Evolutionary conservation across 371 early-diverging fungal genomes (phyloP), one percentile per base, ranked within the genome.

Genomic region (Saksenaea oblongispora): DNA sequence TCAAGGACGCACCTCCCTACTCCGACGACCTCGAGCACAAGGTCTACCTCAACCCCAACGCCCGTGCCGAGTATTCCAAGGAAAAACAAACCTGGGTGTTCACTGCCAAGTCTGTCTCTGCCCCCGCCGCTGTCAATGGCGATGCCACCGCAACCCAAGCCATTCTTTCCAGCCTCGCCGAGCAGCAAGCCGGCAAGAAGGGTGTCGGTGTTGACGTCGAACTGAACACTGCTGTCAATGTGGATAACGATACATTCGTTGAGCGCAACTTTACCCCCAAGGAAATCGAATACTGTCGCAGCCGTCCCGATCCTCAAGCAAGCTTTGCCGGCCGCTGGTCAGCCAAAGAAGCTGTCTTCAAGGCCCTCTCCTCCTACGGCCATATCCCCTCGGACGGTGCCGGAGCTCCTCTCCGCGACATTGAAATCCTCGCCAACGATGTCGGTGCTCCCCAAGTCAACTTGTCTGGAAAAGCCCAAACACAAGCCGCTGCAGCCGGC

Each of bases 321-420:
- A 93, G 93, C 79, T 95, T 93, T 72, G 92, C 97, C 34, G 98
- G 98, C 47, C 88, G 93, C 22, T 97, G 97, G 97, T 93, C 95
- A 8, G 98, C 98, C 61, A 97, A 97, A 85, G 98, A 97, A 76
- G 93, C 98, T 2, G 95, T 95, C 14, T 87, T 97, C 75, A 97
- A 97, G 87, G 96, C 98, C 4, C 88, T 97, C 44, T 87, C 90
- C 37, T 91, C 91, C 10, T 79, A 84, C 42, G 73, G 80, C 18
- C 80, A 82, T 44, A 93, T 95, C 35, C 88, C 89, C 85, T 86
- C 87, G 17, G 76, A 88, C 59, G 96, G 96, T 24, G 89, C 91
- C 15, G 97, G 79, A 17, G 97, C 97, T 2, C 94, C 97, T 18
- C 73, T 97, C 56, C 86, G 79, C 11, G 97, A 96, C 42, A 96